Evolutionary conservation across 495 filamentous ascomycete species (phyloP), one percentile per base, ranked within the genome.

Genomic region (Aspergillus heteromorphus): DNA sequence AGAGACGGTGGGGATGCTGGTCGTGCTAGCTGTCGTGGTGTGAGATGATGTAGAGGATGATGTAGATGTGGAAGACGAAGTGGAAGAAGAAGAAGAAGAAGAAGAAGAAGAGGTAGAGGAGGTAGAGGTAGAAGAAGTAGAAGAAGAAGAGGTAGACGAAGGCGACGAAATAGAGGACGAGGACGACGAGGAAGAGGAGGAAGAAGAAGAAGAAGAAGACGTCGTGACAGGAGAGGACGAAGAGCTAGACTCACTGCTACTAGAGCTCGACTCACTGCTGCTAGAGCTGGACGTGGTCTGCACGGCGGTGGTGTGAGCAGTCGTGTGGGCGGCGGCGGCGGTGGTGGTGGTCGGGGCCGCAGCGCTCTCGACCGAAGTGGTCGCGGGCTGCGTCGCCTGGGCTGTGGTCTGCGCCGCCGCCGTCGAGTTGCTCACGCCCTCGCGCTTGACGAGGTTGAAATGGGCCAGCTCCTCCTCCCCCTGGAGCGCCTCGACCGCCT

Each of bases 401-500:
- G 23, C 19, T 21, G 21, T 47, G 21, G 43, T 47, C 18, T 56
- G 55, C 2, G 58, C 18, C n/a, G 60, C 50, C 17, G 61, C 45
- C 14, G 69, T 67, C n/a, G 61, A 60, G 54, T 66, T 73, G 59
- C 50, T 38, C 34, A 38, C 58, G 54, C 76, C 65, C 21, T 23
- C 13, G n/a, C 75, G 65, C 58, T 73, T 79, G 45, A 80, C 43
- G 5, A 47, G 40, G 18, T 68, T 68, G 55, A 81, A 55, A 54
- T 71, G 64, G 41, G 75, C 78, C 56, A 79, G 64, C 31, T 61
- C 67, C 27, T 73, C 60, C 49, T 79, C 77, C 23, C 63, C 63
- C 62, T 77, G 65, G 49, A 81, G 65, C 45, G 73, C 75, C 64
- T 79, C 70, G 27, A 74, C 67, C 47, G 76, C 77, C 21, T 61